Evolutionary conservation across 805 yeast genomes (phyloP), one percentile per base, ranked within the genome.

Genomic region (Candida tammaniensis): DNA sequence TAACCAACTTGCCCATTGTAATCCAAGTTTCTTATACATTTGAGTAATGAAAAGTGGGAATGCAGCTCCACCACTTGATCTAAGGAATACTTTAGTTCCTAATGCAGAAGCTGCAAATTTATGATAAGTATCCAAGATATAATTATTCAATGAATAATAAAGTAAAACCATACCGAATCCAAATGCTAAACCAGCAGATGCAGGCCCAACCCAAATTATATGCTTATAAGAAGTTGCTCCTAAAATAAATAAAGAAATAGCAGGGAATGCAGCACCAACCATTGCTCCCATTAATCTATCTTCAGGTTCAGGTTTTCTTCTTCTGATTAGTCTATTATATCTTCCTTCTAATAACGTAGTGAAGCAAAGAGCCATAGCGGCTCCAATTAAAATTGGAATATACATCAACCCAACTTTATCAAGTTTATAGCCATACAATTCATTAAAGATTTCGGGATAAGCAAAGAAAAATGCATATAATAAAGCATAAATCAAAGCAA

Each of bases 401-500:
- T 85, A 74, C 95, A 89, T 86, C 48, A 88, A 64, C 22, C 96
- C 96, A 46, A 84, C 78, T 33, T 70, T 68, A 48, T 86, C 85
- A 57, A 86, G 95, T 46, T 80, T 70, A 60, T 70, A 87, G 30
- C 80, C 86, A 52, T 88, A 85, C 35, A 87, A 70, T 36, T 80
- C 83, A 36, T 71, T 74, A 57, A 88, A 88, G 33, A 88, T 86
- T 34, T 82, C 95, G 4, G 97, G 97, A 62, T 84, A 88, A 0
- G 97, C 96, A 64, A 87, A 88, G 78, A 88, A 88, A 69, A 88
- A 88, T 9, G 95, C 96, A 53, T 88, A 88, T 33, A 88, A 69
- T 55, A 88, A 70, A n/a, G 96, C 82, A 65, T 88, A 88, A 57
- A 88, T 86, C 55, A 88, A 71, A 44, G 94, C 88, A 41, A 88